phyloP scores from a whole-genome alignment of 1,139 yeast species.

The Pichia sp. region DNA sequence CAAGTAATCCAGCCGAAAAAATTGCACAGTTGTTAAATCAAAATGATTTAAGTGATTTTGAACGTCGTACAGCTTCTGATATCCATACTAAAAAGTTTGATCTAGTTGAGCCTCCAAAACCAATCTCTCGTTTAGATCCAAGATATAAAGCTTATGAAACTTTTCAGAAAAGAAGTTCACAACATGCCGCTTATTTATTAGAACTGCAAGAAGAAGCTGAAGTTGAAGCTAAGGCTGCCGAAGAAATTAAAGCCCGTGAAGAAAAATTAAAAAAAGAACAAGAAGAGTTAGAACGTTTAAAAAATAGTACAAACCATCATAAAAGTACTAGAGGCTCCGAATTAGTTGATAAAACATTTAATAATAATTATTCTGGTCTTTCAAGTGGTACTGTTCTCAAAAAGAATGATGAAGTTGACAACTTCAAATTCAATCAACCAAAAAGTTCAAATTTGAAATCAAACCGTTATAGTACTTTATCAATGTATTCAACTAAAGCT shows the following conservation, averaged over 20 bases:
- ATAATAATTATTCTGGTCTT: slow-evolving; percentile 15
- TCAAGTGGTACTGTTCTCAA: slow-evolving; percentile 22
- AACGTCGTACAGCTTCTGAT: slow-evolving; percentile 43
- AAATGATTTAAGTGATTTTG: slow-evolving; percentile 37
- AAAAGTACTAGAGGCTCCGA: slow-evolving; percentile 4
- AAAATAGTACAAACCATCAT: slow-evolving; percentile 2
- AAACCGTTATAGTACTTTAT: slow-evolving; percentile 62
- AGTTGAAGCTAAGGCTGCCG: slow-evolving; percentile 15
- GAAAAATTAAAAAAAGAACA: slow-evolving; percentile 14
- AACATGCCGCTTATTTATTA: slow-evolving; percentile 23
- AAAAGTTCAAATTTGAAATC: slow-evolving; percentile 32
- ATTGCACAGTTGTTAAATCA: slow-evolving; percentile 29
- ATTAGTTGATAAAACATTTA: slow-evolving; percentile 5
- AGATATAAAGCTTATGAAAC: slow-evolving; percentile 29
- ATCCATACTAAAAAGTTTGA: slow-evolving; percentile 3
- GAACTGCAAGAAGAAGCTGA: slow-evolving; percentile 18
- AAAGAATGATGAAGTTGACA: slow-evolving; percentile 14
- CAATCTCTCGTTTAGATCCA: slow-evolving; percentile 70
- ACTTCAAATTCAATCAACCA: slow-evolving; percentile 1
- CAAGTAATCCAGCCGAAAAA: slow-evolving; percentile 28
- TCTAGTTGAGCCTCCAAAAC: slow-evolving; percentile 43
- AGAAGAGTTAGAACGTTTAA: slow-evolving; percentile 11
- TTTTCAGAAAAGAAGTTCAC: slow-evolving; percentile 27
- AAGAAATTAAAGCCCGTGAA: slow-evolving; percentile 29
- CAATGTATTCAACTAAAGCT: slow-evolving; percentile 62